Evolutionary conservation across 1,284 basidiomycete genomes (phyloP).

Genomic region (Puccinia coronata): DNA sequence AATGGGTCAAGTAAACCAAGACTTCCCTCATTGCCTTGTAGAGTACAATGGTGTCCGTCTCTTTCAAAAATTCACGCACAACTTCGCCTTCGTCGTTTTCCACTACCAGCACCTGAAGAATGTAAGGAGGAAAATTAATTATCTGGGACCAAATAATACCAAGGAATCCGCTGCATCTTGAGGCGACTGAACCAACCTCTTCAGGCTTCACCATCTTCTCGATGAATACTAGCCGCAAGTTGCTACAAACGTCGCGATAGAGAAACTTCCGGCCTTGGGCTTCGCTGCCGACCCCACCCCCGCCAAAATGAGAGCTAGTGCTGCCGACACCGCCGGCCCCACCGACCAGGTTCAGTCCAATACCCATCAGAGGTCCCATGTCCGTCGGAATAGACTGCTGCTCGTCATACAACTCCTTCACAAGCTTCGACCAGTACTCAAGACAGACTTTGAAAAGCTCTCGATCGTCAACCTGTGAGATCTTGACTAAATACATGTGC

Average conservation of each 20-base stretch:
- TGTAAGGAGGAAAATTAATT: not conserved
- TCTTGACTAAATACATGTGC: slow-evolving; percentile 97
- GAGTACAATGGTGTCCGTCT: slow-evolving; percentile 95
- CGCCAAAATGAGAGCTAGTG: slow-evolving; percentile 53
- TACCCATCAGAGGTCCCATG: slow-evolving; percentile 86
- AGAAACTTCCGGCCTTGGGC: slow-evolving; percentile 75
- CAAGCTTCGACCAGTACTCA: slow-evolving; percentile 99
- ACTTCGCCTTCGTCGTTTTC: slow-evolving; percentile 99
- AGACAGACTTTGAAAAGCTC: slow-evolving; percentile 99
- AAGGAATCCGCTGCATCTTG: not conserved
- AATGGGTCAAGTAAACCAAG: slow-evolving; percentile 86
- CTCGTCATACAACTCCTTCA: slow-evolving; percentile 97
- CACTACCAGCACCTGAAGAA: slow-evolving; percentile 75
- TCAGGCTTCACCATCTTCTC: slow-evolving; percentile 99
- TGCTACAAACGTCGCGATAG: slow-evolving; percentile 90
- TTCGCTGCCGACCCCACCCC: slow-evolving; percentile 53
- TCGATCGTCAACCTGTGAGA: slow-evolving; percentile 95
- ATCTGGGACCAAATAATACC: too few species aligned
- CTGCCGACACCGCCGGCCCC: slow-evolving; percentile 57
- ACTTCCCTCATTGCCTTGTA: slow-evolving; percentile 99
- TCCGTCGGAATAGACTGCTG: slow-evolving; percentile 88
- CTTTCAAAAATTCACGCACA: slow-evolving; percentile 99
- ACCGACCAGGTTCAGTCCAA: slow-evolving; percentile 71
- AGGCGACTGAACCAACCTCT: slow-evolving; percentile 63
- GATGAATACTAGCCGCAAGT: slow-evolving; percentile 92